These are phyloP conservation scores for Vitis riparia DNA, from an alignment of 164 flowering plant genomes.

Conservation along the genomic window DNA sequence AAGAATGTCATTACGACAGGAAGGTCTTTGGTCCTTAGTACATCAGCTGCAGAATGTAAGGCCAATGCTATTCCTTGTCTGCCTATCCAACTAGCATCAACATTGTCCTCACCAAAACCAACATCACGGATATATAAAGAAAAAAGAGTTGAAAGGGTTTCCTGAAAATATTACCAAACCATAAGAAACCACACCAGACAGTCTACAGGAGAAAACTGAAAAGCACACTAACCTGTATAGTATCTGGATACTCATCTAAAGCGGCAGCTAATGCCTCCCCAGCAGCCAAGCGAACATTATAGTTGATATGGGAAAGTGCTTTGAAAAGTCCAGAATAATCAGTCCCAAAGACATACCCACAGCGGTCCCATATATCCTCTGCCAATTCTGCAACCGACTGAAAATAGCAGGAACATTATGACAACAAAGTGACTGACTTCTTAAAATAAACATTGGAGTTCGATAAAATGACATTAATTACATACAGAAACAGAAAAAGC, in stretches of 20 bases:
- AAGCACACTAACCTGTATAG: conserved; percentile 63
- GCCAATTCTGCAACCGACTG: conserved; percentile 92
- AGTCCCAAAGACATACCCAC: conserved; percentile 81
- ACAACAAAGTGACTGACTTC: not conserved
- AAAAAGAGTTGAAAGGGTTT: conserved; percentile 88
- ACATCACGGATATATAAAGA: conserved; percentile 83
- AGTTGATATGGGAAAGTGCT: conserved; percentile 85
- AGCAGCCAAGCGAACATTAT: conserved; percentile 87
- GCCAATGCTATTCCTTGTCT: conserved; percentile 96
- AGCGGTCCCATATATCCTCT: conserved; percentile 96
- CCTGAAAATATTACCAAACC: conserved; percentile 46
- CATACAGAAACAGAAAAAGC: conserved; percentile 1
- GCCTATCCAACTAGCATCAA: conserved; percentile 87
- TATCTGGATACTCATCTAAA: conserved; percentile 88
- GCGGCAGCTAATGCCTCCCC: conserved; percentile 95
- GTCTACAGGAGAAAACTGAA: not conserved
- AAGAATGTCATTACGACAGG: conserved; percentile 97
- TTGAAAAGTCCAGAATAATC: conserved; percentile 76
- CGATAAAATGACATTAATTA: not conserved
- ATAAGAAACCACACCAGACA: conserved; percentile 14
- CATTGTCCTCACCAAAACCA: conserved; percentile 49
- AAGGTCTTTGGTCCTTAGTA: conserved; percentile 92
- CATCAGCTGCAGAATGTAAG: conserved; percentile 86
- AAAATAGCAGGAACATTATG: conserved; percentile 5
- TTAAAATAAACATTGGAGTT: not conserved